Percentiles rank a stretch among this genome's conserved stretches.
phyloP scores from a whole-genome alignment of 2,329 filamentous ascomycete genomes.

The Aureobasidium leucospermi region DNA sequence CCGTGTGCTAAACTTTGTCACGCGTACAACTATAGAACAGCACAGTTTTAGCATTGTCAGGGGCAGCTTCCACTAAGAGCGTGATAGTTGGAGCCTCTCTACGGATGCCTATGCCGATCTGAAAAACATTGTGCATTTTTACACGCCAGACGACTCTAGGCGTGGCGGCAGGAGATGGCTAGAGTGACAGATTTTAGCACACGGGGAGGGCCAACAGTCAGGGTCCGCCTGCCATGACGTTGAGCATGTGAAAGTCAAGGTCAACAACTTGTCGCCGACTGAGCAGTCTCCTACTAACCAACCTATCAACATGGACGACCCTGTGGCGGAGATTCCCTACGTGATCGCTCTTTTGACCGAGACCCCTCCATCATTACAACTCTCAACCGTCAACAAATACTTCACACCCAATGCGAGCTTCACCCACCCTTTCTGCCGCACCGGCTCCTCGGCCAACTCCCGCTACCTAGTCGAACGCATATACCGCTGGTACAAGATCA shows the following conservation, averaged over 20 bases:
- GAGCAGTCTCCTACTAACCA: neutral
- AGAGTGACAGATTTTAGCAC: neutral
- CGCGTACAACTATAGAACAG: no score
- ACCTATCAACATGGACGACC: slow-evolving; percentile 15
- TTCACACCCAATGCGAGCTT: slow-evolving; percentile 68
- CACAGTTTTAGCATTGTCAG: no score
- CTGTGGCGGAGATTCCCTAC: slow-evolving; percentile 52
- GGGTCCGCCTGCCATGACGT: slow-evolving; percentile 2
- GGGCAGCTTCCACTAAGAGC: no score
- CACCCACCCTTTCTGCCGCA: slow-evolving; percentile 69
- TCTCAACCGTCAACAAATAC: slow-evolving; percentile 59
- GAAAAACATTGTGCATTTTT: no score
- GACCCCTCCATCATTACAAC: slow-evolving; percentile 59
- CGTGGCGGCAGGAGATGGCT: no score
- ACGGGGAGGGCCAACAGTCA: neutral
- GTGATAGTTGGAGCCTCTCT: no score
- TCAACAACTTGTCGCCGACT: neutral
- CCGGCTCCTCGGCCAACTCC: slow-evolving; percentile 54
- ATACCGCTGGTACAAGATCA: slow-evolving; percentile 77
- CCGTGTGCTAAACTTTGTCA: no score
- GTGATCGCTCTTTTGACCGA: slow-evolving; percentile 65
- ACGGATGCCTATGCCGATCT: no score
- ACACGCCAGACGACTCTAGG: no score
- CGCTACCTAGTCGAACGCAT: slow-evolving; percentile 60
- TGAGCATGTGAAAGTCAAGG: slow-evolving; percentile 9